Evolutionary conservation across 208 protist species (phyloP), one percentile per base, ranked within the genome.

Genomic region (Jaenimonas drosophilae): DNA sequence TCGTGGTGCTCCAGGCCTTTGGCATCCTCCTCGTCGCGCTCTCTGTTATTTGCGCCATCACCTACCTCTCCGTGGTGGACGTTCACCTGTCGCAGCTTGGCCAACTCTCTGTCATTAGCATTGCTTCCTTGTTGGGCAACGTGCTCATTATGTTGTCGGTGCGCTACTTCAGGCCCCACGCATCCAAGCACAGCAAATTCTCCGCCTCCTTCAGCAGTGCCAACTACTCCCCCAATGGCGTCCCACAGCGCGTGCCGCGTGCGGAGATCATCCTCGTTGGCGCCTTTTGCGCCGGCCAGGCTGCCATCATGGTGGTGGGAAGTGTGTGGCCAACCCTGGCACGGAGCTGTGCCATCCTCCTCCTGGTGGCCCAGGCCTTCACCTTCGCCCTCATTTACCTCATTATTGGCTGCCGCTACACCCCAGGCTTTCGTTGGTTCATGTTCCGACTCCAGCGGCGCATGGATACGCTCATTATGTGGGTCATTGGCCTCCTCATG

Each of bases 1-100:
- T 86, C 39, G 74, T 93, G n/a, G 45, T 65, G 9, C 20, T 89
- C n/a, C 84, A 93, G 57, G 48, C 56, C 42, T 59, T 79, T 45
- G 81, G 81, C n/a, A 59, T 78, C 36, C 52, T 58, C 11, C 57
- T 48, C 21, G 31, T 86, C 4, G 41, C 50, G 5, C 16, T 53
- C 11, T 48, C 58, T 4, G 44, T 77, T 31, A 39, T 70, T 5
- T 12, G 58, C 11, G 49, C 49, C 4, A 19, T 47, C 27, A 30
- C 54, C 2, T 76, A 85, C 42, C 27, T 67, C 21, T 39, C 51
- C 3, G 31, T 62, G 11, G 73, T 74, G 38, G 52, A 70, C 11
- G 30, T 33, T 25, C 39, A 41, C 11, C 32, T 45, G 30, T 37
- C 55, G 0, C 58, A 71, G 21, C 64, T 55, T 27, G 81, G 81